Percentiles rank a stretch among this genome's conserved stretches.
Evolutionary conservation across 768 basidiomycete species (phyloP).

Genomic region (Amylocystis lapponica): DNA sequence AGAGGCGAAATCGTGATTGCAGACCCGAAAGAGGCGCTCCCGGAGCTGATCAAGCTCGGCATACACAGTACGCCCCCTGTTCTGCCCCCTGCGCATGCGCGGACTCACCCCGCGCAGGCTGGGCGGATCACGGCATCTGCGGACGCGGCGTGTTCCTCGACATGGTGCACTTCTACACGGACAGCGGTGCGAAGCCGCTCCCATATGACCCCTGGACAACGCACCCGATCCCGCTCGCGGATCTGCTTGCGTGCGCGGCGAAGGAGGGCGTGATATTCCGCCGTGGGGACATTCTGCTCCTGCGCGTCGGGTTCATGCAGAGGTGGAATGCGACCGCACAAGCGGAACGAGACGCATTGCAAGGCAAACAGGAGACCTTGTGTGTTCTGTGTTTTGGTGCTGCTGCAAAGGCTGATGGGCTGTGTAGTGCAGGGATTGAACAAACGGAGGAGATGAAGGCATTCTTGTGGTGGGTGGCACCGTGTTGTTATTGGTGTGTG

Average conservation of each 20-base stretch:
- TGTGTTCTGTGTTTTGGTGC: slow-evolving; percentile 25
- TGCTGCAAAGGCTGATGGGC: not conserved
- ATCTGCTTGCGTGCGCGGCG: slow-evolving; percentile 54
- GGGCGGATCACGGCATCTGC: slow-evolving; percentile 66
- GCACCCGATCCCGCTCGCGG: slow-evolving; percentile 44
- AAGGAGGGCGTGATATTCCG: slow-evolving; percentile 53
- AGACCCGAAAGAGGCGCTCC: slow-evolving; percentile 44
- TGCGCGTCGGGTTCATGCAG: slow-evolving; percentile 59
- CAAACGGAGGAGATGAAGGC: slow-evolving; percentile 66
- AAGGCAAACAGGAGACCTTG: slow-evolving; percentile 45
- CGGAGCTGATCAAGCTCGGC: slow-evolving; percentile 43
- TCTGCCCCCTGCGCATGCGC: slow-evolving; percentile 3
- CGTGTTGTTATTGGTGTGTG: not conserved
- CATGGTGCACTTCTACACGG: slow-evolving; percentile 48
- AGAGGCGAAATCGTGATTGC: slow-evolving; percentile 41
- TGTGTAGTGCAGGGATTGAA: slow-evolving; percentile 56
- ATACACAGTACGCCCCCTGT: slow-evolving; percentile 54
- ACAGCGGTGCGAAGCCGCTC: slow-evolving; percentile 27
- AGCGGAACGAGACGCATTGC: slow-evolving; percentile 39
- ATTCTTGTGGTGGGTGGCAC: slow-evolving; percentile 64
- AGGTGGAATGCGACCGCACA: slow-evolving; percentile 42
- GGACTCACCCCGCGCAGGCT: no score
- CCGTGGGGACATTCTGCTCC: slow-evolving; percentile 53
- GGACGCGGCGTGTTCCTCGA: slow-evolving; percentile 66
- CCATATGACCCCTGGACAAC: slow-evolving; percentile 64